Base-by-base conservation (phyloP, 108 stramenopile genomes). In the Pseudonitzschia pungens region DNA sequence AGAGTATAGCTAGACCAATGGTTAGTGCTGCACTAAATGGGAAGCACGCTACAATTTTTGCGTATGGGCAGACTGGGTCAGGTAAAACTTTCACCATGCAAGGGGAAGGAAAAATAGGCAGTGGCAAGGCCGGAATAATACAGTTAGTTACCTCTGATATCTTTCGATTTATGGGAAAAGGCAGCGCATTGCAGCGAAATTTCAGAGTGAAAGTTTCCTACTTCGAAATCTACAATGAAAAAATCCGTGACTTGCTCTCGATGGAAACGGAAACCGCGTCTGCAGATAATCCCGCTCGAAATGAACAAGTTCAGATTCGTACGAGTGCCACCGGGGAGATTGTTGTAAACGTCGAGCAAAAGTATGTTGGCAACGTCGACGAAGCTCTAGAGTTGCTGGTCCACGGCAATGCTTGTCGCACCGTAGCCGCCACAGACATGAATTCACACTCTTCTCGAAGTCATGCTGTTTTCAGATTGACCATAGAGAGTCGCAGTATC, bases 141-240 rank as follows among this genome's bases (percentile, higher is more conserved):
- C 79, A 84, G 63, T 57, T 87, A 21, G 88, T 74, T 1, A 84
- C 76, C 1, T 85, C 64, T 18, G 90, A 92, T 72, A 44, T 92
- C 27, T 92, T 89, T 65, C 80, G 78, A n/a, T 75, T 55, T 27
- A 74, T 70, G 62, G 1, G 53, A 20, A 58, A 72, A 44, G 77
- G 70, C 45, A 50, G 31, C 1, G 48, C 70, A 24, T 66, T 33
- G 40, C 44, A 69, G 31, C 57, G 73, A 53, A 74, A 86, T 0
- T 80, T 68, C 42, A 58, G n/a, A 11, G 64, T 81, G 66, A 79
- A 70, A 27, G 74, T 82, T 51, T 96, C 93, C 15, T 99, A 93
- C 77, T 80, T 99, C 64, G 98, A 99, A 81, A 92, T 99, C 10
- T 99, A 99, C 83, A 98, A 99, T 74, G 98, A 99, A 76, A 75